Base-by-base conservation (phyloP, 495 filamentous ascomycete genomes). In the Xylaria scruposa region DNA sequence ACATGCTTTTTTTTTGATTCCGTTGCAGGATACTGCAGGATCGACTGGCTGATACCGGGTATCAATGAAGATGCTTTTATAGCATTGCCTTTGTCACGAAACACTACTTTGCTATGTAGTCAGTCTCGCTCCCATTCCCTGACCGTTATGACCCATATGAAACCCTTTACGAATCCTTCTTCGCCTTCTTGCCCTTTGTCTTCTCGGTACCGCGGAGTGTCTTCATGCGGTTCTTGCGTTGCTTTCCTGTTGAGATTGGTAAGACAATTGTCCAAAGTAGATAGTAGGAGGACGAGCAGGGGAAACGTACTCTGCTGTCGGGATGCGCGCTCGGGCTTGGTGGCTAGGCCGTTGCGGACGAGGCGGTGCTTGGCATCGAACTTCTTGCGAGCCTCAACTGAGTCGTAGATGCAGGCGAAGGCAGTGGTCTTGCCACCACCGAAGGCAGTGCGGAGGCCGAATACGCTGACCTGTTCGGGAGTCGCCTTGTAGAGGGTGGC, bases 151-250 rank as follows among this genome's bases (percentile, higher is more conserved):
- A 71, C 61, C 70, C 70, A 71, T 66, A 71, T 71, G 70, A 66
- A 71, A 66, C 61, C 70, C 81, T 71, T 71, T 71, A 71, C 58
- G 69, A 65, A 60, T 91, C 88, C 87, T 92, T 91, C 83, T 92
- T 90, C 88, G 94, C 91, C 87, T 92, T 91, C 78, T 90, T 91
- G 81, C 93, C 92, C 93, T 88, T 89, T 83, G 88, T 87, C 83
- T 97, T 98, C 80, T 94, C 97, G 77, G 92, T 95, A 83, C 97
- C 97, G 75, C 97, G 94, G 83, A 97, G 92, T 83, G 95, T 94
- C 94, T 98, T 98, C 85, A 92, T 90, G 82, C 95, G 90, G 94
- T 99, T 99, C 92, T 98, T 99, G 88, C 97, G 92, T 90, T 98
- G 95, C 90, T 99, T 99, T 90, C 97, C 97, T 99, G 85, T 88